Percentiles rank a stretch among this genome's conserved stretches.
Evolutionary conservation across 371 early-diverging fungal genomes (phyloP).

Genomic region (Smittium culicis): DNA sequence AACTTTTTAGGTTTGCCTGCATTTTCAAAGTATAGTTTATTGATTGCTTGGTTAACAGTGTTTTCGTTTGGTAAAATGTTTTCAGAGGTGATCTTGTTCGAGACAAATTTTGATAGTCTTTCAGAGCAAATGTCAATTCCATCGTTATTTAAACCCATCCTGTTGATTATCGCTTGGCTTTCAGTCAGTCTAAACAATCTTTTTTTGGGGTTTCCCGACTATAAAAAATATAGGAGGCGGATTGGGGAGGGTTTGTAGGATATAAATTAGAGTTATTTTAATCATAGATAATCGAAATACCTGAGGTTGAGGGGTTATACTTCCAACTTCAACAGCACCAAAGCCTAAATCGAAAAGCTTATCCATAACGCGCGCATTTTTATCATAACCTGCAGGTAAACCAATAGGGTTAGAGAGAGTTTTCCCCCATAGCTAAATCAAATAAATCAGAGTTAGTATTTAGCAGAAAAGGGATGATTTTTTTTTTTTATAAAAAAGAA

Average conservation of each 20-base stretch:
- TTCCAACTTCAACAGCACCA: slow-evolving; percentile 72
- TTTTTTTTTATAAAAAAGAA: not conserved
- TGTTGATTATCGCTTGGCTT: slow-evolving; percentile 63
- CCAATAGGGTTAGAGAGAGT: slow-evolving; percentile 58
- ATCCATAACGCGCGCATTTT: slow-evolving; percentile 70
- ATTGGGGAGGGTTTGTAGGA: too few species aligned
- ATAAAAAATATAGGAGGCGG: slow-evolving; percentile 19
- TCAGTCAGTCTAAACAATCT: slow-evolving; percentile 59
- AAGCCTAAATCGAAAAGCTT: slow-evolving; percentile 62
- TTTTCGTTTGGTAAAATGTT: slow-evolving; percentile 27
- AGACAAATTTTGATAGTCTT: slow-evolving; percentile 47
- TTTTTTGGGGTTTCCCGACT: slow-evolving; percentile 60
- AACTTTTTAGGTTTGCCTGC: slow-evolving; percentile 27
- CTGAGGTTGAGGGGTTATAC: slow-evolving; percentile 68
- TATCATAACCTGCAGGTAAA: slow-evolving; percentile 77
- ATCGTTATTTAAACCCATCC: slow-evolving; percentile 76
- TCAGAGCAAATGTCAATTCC: slow-evolving; percentile 43
- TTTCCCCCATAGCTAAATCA: slow-evolving; percentile 51
- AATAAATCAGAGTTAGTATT: too few species aligned
- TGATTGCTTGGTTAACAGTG: slow-evolving; percentile 16
- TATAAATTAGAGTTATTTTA: slow-evolving; percentile 2
- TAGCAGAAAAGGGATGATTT: too few species aligned
- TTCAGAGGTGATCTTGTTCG: slow-evolving; percentile 39
- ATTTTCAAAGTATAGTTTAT: not conserved
- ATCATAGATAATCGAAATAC: slow-evolving; percentile 14